Evolutionary conservation across 768 basidiomycete species (phyloP).

Genomic region (Tylopilus subfusipes): DNA sequence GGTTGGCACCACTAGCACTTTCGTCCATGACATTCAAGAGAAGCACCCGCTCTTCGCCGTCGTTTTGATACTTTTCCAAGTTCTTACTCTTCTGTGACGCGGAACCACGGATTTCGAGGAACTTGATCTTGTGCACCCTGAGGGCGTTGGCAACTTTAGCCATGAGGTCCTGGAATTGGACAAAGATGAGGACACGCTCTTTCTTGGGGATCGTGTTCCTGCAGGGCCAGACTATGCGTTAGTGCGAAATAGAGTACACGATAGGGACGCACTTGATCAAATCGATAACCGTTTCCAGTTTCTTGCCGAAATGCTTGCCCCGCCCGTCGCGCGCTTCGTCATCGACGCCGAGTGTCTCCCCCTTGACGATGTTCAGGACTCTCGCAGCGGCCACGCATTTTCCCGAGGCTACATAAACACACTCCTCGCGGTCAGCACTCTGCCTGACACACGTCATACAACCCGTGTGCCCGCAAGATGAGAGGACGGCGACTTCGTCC

Average conservation of each 20-base stretch:
- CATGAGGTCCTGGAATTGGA: conserved; percentile 94
- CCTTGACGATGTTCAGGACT: conserved; percentile 77
- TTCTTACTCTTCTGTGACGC: conserved; percentile 76
- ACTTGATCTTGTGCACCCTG: conserved; percentile 63
- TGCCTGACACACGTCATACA: conserved; percentile 69
- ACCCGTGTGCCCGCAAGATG: conserved; percentile 90
- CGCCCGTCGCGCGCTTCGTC: conserved; percentile 68
- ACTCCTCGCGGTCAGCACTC: conserved; percentile 76
- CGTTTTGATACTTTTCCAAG: conserved; percentile 82
- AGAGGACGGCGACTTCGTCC: conserved; percentile 76
- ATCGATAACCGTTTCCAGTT: conserved; percentile 72
- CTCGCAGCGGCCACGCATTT: conserved; percentile 79
- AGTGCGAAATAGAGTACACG: neutral
- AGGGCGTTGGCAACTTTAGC: conserved; percentile 87
- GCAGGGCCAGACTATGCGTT: neutral
- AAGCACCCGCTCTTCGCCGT: conserved; percentile 72
- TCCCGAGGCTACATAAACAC: conserved; percentile 67
- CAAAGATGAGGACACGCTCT: conserved; percentile 87
- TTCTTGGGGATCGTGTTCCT: conserved; percentile 67
- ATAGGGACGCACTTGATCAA: conserved; percentile 62
- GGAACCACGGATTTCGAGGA: conserved; percentile 77
- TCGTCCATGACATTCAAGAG: conserved; percentile 93
- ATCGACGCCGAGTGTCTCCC: conserved; percentile 74
- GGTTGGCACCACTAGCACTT: conserved; percentile 89
- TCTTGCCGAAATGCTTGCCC: conserved; percentile 78